These are phyloP conservation scores for Exophiala lecanii-corni DNA, from an alignment of 2,329 filamentous ascomycete species.

Conservation along the genomic window DNA sequence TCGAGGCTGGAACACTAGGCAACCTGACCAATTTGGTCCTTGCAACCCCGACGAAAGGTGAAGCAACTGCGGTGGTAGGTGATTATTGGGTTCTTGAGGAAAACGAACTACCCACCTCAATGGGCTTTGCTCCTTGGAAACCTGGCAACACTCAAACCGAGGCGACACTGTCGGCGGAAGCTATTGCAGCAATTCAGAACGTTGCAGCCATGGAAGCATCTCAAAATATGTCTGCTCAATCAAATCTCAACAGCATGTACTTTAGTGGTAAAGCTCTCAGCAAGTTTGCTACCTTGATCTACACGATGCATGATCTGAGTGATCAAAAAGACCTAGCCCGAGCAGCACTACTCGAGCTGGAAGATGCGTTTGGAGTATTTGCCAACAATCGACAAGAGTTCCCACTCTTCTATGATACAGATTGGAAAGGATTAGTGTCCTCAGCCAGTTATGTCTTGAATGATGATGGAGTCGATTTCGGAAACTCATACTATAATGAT, in stretches of 20 bases:
- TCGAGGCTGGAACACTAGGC: constrained; percentile 54
- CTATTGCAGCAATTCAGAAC: constrained; percentile 55
- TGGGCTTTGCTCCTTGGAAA: constrained; percentile 77
- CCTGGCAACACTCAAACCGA: constrained; percentile 39
- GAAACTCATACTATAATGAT: constrained; percentile 72
- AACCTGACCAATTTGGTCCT: constrained; percentile 55
- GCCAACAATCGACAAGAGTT: constrained; percentile 62
- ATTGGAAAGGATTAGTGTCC: constrained; percentile 78
- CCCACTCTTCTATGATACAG: constrained; percentile 51
- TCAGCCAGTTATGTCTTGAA: constrained; percentile 66
- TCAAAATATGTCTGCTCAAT: constrained; percentile 69
- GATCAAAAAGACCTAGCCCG: constrained; percentile 54
- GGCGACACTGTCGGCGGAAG: constrained; percentile 40
- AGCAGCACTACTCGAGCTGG: constrained; percentile 57
- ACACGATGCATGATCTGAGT: constrained; percentile 61
- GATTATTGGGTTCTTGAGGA: constrained; percentile 77
- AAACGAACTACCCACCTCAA: constrained; percentile 61
- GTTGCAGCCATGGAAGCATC: constrained; percentile 68
- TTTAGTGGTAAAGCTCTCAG: constrained; percentile 81
- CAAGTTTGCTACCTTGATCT: constrained; percentile 69
- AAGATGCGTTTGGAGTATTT: constrained; percentile 63
- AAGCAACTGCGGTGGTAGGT: constrained; percentile 66
- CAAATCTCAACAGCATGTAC: constrained; percentile 82
- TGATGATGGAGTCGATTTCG: constrained; percentile 73
- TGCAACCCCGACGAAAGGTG: constrained; percentile 79